Base-by-base conservation (phyloP, 257 asterid genomes). In the Coffea eugenioides region DNA sequence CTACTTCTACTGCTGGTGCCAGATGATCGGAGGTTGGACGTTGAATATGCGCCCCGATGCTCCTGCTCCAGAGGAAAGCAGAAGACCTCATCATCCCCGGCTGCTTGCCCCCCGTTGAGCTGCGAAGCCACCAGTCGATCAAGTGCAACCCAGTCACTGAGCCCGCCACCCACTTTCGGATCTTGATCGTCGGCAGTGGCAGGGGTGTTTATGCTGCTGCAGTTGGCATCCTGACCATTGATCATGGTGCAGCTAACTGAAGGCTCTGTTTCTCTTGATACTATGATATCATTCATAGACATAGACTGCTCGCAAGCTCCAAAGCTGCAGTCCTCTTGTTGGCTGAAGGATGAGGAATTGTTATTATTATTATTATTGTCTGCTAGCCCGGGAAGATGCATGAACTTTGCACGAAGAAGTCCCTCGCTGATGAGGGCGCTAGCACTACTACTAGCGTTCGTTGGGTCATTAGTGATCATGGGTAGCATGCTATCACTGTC, bases 81-180 rank as follows among this genome's bases (percentile, higher is more conserved):
- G 80, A 93, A 89, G 43, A 65, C 43, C 36, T 86, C 83, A 16
- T 91, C 89, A 9, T 81, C 87, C 3, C 59, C 81, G 0, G 82
- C 78, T 65, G 54, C 68, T 20, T 91, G 93, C 0, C 98, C 96
- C 0, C 98, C 96, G 77, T 93, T 88, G 34, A 95, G 97, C 84
- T 95, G 99, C 5, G 97, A 90, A 2, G 99, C 99, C 83, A 95
- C 98, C 21, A 95, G 85, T 6, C 93, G 90, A 75, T 95, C 99
- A 34, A 92, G 84, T 0, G 96, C 79, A 21, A 48, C 93, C 99
- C 99, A 95, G 54, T 91, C 91, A 8, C 86, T 68, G 0, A 68
- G 56, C 57, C 72, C 57, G 21, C 27, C 51, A 1, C 31, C 65
- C 11, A 64, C 59, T 45, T 82, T 80, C 0, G 68, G 72, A 59